phyloP scores from a whole-genome alignment of 129 eudicot genomes.

The Saposhnikovia divaricata region DNA sequence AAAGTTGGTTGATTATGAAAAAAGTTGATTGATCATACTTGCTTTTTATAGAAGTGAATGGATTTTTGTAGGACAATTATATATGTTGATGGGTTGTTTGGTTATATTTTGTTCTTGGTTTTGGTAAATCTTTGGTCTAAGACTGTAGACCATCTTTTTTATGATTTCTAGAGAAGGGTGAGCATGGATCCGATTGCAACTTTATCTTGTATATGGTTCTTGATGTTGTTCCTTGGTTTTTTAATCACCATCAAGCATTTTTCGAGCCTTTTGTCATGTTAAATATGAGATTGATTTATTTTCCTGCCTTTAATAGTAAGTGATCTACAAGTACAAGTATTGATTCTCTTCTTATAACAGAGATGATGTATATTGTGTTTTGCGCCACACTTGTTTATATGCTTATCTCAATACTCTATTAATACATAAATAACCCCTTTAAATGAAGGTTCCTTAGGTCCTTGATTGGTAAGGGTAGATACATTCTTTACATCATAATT shows the following conservation, averaged over 20 bases:
- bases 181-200: constrained; percentile 2
- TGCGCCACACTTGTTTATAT: not conserved
- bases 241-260: not conserved
- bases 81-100: not conserved
- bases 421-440: not conserved
- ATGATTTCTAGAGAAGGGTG: not conserved
- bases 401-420: not conserved
- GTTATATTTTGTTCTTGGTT: not conserved
- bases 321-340: not conserved
- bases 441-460: not conserved
- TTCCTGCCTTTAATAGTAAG: not conserved
- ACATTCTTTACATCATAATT: not conserved
- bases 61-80: not conserved
- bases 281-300: not conserved
- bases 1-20: not conserved
- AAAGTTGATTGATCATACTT: not conserved
- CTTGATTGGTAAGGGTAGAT: not conserved
- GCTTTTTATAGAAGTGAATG: not conserved
- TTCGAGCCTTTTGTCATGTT: not conserved
- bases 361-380: not conserved
- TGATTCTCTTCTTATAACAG: not conserved
- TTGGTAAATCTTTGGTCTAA: not conserved
- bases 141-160: not conserved
- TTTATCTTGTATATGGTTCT: not conserved
- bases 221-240: not conserved